These are phyloP conservation scores for Curvularia lunata DNA, from an alignment of 2,329 filamentous ascomycete genomes.

Conservation along the genomic window DNA sequence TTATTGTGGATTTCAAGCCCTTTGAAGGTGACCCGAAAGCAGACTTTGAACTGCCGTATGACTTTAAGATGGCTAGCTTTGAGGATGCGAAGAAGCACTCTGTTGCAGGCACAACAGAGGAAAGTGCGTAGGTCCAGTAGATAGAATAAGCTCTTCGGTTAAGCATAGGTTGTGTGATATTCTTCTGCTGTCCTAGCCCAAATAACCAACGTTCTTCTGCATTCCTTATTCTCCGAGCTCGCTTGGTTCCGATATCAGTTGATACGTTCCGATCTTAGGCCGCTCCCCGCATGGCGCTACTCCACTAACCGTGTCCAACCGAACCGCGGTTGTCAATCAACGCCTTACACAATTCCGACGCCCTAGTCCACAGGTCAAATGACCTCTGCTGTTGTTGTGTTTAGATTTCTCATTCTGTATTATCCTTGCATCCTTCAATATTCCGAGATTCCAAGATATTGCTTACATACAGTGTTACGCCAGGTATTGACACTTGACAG, in stretches of 20 bases:
- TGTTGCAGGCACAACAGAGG: slow-evolving; percentile 35
- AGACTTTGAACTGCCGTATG: slow-evolving; percentile 60
- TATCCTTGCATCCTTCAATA: not conserved
- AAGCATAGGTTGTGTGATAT: not conserved
- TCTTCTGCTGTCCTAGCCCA: not conserved
- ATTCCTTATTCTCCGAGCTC: not conserved
- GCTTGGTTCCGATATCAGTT: slow-evolving; percentile 7
- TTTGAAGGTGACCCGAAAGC: slow-evolving; percentile 60
- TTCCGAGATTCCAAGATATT: not conserved
- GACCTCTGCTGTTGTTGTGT: slow-evolving; percentile 1
- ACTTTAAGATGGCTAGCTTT: slow-evolving; percentile 55
- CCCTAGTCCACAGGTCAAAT: slow-evolving; percentile 17
- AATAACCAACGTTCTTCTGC: not conserved
- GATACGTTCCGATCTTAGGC: slow-evolving; percentile 14
- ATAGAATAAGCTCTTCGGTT: not conserved
- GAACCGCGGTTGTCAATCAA: slow-evolving; percentile 25
- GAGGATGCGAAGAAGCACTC: slow-evolving; percentile 42
- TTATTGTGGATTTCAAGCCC: slow-evolving; percentile 64
- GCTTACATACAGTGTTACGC: slow-evolving; percentile 1
- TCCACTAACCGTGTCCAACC: slow-evolving; percentile 25
- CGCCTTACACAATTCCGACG: slow-evolving; percentile 15
- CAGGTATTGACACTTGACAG: not conserved
- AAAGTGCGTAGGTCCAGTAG: slow-evolving; percentile 22
- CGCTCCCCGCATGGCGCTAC: slow-evolving; percentile 15
- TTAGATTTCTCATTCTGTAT: not conserved